Conservation (phyloP, 768 basidiomycete species). For the Tylopilus rubrobrunneus region DNA sequence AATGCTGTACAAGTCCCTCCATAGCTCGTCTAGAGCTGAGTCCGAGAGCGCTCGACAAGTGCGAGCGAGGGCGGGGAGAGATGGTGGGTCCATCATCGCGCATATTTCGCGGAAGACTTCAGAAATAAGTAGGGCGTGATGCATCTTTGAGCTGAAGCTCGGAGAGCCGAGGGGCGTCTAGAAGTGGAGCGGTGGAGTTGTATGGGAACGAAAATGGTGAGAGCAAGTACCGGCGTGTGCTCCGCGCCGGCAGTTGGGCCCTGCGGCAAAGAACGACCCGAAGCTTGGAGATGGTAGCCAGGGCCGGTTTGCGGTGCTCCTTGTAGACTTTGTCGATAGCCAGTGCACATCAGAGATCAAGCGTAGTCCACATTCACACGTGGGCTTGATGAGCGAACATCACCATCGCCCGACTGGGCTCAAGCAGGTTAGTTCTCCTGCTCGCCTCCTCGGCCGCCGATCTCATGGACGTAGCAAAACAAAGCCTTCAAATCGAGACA, state of each 20-base stretch:
- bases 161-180: no score
- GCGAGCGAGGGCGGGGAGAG: slow-evolving; percentile 20
- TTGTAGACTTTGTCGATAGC: not conserved
- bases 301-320: not conserved
- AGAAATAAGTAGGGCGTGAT: slow-evolving; percentile 22
- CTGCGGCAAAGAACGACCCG: no score
- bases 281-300: no score
- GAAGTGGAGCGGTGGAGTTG: not conserved
- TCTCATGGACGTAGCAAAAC: slow-evolving; percentile 55
- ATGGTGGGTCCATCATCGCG: slow-evolving; percentile 3
- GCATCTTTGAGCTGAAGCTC: slow-evolving; percentile 8
- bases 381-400: no score
- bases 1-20: slow-evolving; percentile 21
- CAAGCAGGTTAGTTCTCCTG: slow-evolving; percentile 60
- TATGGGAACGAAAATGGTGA: not conserved
- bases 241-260: no score
- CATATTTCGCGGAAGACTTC: slow-evolving; percentile 20
- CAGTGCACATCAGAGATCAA: no score
- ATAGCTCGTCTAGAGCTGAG: slow-evolving; percentile 24
- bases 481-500: slow-evolving; percentile 92
- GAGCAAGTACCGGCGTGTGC: no score
- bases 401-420: slow-evolving; percentile 73
- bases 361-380: no score
- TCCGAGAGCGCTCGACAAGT: slow-evolving; percentile 22
- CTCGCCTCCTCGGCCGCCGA: not conserved